Evolutionary conservation across 169 alveolate genomes (phyloP).

Genomic region (Besnoitia besnoiti): DNA sequence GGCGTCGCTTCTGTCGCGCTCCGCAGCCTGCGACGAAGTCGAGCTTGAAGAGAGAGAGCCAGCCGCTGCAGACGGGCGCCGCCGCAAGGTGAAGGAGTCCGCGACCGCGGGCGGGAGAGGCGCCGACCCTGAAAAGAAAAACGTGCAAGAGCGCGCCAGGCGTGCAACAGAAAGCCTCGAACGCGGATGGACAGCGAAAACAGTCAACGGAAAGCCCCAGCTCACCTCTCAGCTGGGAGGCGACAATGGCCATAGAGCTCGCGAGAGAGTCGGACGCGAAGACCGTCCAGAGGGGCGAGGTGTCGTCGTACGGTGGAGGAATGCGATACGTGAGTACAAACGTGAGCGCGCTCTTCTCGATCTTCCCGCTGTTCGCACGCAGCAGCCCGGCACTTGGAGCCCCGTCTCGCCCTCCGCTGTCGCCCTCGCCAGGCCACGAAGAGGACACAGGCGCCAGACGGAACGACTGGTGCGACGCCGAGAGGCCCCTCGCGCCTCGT

Average conservation of each 20-base stretch:
- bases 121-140: background rate
- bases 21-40: background rate
- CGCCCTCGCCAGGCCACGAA: no score
- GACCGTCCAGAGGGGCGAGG: slow-evolving; percentile 62
- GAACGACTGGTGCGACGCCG: background rate
- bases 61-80: no score
- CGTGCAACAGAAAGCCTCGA: no score
- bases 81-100: no score
- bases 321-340: slow-evolving; percentile 44
- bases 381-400: background rate
- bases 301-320: slow-evolving; percentile 46
- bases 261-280: slow-evolving; percentile 31
- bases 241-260: background rate
- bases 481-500: background rate
- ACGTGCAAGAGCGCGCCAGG: no score
- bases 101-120: no score
- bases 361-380: slow-evolving; percentile 39
- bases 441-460: no score
- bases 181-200: background rate
- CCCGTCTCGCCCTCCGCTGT: background rate
- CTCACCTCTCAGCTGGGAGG: background rate
- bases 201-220: background rate
- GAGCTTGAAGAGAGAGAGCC: background rate
- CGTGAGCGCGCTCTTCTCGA: slow-evolving; percentile 51
- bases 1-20: background rate